Evolutionary conservation across 768 basidiomycete species (phyloP).

Genomic region (Suillus decipiens): DNA sequence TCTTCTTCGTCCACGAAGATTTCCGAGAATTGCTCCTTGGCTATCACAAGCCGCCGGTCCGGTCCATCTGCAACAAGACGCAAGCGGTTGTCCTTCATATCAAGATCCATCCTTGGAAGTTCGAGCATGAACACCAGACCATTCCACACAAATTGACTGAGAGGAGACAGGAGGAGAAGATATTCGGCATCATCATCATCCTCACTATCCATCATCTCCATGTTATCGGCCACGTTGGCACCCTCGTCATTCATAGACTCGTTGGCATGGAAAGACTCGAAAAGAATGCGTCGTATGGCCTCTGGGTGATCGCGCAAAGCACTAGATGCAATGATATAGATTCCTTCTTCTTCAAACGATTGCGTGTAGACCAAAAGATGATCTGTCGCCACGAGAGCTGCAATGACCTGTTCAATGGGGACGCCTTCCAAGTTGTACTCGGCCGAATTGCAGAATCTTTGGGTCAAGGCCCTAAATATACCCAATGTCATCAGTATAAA

Average conservation of each 20-base stretch:
- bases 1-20: conserved; percentile 69
- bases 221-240: conserved; percentile 43
- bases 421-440: conserved; percentile 83
- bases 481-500: conserved; percentile 12
- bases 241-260: conserved; percentile 58
- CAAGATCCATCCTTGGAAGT: conserved; percentile 76
- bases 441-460: conserved; percentile 90
- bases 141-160: conserved; percentile 87
- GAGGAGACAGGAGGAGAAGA: conserved; percentile 83
- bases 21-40: conserved; percentile 77
- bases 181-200: conserved; percentile 68
- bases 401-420: conserved; percentile 77
- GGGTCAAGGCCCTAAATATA: conserved; percentile 60
- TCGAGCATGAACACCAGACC: conserved; percentile 81
- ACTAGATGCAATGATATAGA: conserved; percentile 84
- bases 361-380: conserved; percentile 95
- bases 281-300: conserved; percentile 75
- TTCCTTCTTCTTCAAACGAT: conserved; percentile 83
- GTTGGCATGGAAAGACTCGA: conserved; percentile 81
- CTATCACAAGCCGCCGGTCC: conserved; percentile 66
- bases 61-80: conserved; percentile 91
- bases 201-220: conserved; percentile 46
- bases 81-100: conserved; percentile 85
- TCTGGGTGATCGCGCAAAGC: conserved; percentile 77
- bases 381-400: conserved; percentile 75